Evolutionary conservation across 2,329 filamentous ascomycete genomes (phyloP).

Genomic region (Colletotrichum gloeosporioides): DNA sequence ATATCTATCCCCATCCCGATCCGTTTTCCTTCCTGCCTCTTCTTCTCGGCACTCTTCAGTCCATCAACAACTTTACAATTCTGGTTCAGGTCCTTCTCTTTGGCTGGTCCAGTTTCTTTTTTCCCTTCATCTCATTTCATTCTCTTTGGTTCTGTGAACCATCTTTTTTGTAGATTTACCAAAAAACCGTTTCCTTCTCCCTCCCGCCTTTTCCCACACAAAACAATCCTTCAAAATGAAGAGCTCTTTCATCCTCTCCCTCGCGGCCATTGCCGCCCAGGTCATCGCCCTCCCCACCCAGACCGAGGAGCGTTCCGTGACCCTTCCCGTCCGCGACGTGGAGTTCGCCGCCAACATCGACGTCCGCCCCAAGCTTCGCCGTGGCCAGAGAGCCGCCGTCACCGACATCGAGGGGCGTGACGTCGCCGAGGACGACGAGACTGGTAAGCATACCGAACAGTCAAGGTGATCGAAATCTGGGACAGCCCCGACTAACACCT

Average conservation of each 20-base stretch:
- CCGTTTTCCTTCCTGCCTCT: neutral
- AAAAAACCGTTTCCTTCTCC: neutral
- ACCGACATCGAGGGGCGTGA: neutral
- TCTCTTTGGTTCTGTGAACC: slow-evolving; percentile 21
- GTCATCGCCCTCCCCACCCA: slow-evolving; percentile 15
- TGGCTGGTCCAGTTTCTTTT: slow-evolving; percentile 16
- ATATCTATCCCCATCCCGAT: slow-evolving; percentile 17
- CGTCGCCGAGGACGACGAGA: neutral
- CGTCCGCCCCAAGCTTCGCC: slow-evolving; percentile 5
- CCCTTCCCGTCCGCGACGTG: neutral
- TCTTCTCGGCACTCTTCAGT: slow-evolving; percentile 7
- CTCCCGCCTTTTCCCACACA: neutral
- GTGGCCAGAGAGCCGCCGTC: neutral
- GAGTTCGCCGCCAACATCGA: neutral
- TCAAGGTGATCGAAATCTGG: neutral
- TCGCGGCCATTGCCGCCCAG: slow-evolving; percentile 21
- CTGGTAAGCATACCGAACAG: neutral
- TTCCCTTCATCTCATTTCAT: neutral
- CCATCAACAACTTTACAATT: neutral
- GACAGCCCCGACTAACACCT: neutral
- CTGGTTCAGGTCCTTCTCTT: slow-evolving; percentile 17
- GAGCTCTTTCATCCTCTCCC: slow-evolving; percentile 17
- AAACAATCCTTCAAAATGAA: slow-evolving; percentile 16
- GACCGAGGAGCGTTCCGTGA: slow-evolving; percentile 1
- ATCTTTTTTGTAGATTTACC: neutral